These are phyloP conservation scores for Russula earlei DNA, from an alignment of 768 basidiomycete species.

Conservation along the genomic window DNA sequence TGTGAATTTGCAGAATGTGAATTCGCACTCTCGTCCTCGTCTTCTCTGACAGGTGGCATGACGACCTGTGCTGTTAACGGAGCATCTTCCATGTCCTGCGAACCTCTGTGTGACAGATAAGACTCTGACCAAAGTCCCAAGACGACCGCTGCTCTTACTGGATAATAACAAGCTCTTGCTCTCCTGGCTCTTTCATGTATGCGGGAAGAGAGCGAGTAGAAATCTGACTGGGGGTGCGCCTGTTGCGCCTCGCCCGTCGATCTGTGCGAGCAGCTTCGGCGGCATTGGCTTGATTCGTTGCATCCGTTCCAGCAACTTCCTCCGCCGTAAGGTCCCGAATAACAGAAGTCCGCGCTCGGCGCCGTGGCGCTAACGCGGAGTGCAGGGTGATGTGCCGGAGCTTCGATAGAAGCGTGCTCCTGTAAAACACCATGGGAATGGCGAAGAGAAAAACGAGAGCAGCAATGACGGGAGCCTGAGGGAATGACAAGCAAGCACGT, in stretches of 20 bases:
- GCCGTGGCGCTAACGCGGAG: not conserved
- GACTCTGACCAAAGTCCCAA: not conserved
- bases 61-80: constrained; percentile 34
- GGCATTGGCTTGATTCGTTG: not conserved
- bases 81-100: constrained; percentile 46
- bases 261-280: not conserved
- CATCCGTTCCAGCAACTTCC: constrained; percentile 13
- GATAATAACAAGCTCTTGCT: constrained; percentile 66
- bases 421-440: not conserved
- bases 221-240: constrained; percentile 70
- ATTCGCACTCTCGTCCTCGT: constrained; percentile 15
- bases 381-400: not conserved
- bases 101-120: constrained; percentile 31
- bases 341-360: not conserved
- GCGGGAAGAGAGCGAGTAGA: constrained; percentile 68
- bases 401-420: not conserved
- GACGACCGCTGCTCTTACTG: constrained; percentile 28
- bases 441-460: constrained; percentile 5
- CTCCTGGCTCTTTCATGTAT: constrained; percentile 80
- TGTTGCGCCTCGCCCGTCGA: constrained; percentile 32
- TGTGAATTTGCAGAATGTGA: constrained; percentile 16
- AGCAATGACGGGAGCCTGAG: constrained; percentile 13
- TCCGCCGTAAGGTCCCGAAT: constrained; percentile 17
- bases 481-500: not conserved
- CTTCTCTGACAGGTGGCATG: constrained; percentile 26